A percentile compares a stretch with the other conserved stretches of the same genome.
Conservation (phyloP, 805 yeast species). For the Starmerella stigmatis region DNA sequence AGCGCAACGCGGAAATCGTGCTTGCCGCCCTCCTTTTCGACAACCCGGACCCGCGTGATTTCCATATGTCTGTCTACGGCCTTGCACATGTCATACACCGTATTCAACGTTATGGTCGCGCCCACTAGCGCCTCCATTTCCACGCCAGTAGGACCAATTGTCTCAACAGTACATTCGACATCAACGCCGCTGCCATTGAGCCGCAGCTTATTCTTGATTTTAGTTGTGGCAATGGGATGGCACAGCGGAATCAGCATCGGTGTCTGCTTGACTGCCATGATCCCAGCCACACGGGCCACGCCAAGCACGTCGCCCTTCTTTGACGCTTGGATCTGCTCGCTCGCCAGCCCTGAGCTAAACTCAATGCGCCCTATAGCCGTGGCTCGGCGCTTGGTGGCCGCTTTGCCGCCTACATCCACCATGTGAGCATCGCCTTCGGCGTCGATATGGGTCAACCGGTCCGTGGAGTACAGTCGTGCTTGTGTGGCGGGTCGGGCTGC, state of each 20-base stretch:
- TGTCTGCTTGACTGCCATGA: conserved; percentile 43
- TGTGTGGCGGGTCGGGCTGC: too few species aligned
- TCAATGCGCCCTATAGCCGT: conserved; percentile 36
- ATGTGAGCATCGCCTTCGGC: conserved; percentile 37
- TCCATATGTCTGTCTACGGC: conserved; percentile 44
- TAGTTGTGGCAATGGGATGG: conserved; percentile 40
- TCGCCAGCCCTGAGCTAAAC: conserved; percentile 33
- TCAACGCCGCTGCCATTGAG: conserved; percentile 26
- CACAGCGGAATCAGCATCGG: conserved; percentile 41
- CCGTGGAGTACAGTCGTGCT: background rate
- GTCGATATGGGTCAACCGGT: conserved; percentile 34
- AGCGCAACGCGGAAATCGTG: too few species aligned
- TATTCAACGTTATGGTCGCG: conserved; percentile 35
- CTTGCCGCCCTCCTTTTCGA: conserved; percentile 39
- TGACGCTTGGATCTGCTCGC: conserved; percentile 31
- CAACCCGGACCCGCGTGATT: conserved; percentile 33
- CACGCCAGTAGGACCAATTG: conserved; percentile 45
- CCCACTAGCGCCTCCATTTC: conserved; percentile 51
- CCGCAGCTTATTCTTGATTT: conserved; percentile 32
- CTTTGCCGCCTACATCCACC: conserved; percentile 41
- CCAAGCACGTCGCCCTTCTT: conserved; percentile 46
- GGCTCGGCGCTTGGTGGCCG: conserved; percentile 36
- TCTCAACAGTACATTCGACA: conserved; percentile 35
- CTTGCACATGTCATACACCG: conserved; percentile 51
- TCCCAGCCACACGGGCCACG: conserved; percentile 41